phyloP scores from a whole-genome alignment of 495 filamentous ascomycete species.

The Halenospora varia region DNA sequence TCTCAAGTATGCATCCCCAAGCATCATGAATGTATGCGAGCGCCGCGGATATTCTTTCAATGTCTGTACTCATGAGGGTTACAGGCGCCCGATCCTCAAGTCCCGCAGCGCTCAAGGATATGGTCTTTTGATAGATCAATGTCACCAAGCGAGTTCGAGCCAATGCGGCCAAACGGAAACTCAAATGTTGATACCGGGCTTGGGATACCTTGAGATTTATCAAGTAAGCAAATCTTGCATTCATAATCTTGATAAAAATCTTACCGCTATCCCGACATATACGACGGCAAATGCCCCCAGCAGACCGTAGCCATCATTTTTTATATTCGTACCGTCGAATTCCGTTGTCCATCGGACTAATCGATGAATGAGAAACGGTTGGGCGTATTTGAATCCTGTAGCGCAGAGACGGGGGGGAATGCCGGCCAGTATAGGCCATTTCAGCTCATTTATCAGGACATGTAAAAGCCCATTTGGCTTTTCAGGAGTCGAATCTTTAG shows the following conservation, averaged over 20 bases:
- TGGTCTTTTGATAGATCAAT: conserved; percentile 24
- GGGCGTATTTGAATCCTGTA: background rate
- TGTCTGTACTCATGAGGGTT: conserved; percentile 23
- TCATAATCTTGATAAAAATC: too few relatives aligned
- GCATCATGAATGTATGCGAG: background rate
- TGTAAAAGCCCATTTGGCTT: background rate
- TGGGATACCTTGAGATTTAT: too few relatives aligned
- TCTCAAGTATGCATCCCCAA: background rate
- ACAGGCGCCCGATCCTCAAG: conserved; percentile 12
- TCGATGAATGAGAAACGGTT: background rate
- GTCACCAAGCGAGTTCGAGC: conserved; percentile 25
- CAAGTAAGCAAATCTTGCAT: too few relatives aligned
- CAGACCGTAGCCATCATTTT: background rate
- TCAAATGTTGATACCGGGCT: conserved; percentile 23
- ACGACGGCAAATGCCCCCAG: background rate
- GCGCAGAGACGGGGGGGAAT: background rate
- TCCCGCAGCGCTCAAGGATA: conserved; percentile 7
- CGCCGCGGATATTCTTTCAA: conserved; percentile 9
- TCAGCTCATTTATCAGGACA: background rate
- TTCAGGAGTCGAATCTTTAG: too few relatives aligned
- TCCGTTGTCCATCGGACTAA: background rate
- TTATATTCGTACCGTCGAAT: background rate
- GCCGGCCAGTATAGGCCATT: background rate
- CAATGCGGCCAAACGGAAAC: conserved; percentile 25
- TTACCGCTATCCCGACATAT: background rate